Evolutionary conservation across 1,284 basidiomycete species (phyloP).

Genomic region (Peniophora sp.): DNA sequence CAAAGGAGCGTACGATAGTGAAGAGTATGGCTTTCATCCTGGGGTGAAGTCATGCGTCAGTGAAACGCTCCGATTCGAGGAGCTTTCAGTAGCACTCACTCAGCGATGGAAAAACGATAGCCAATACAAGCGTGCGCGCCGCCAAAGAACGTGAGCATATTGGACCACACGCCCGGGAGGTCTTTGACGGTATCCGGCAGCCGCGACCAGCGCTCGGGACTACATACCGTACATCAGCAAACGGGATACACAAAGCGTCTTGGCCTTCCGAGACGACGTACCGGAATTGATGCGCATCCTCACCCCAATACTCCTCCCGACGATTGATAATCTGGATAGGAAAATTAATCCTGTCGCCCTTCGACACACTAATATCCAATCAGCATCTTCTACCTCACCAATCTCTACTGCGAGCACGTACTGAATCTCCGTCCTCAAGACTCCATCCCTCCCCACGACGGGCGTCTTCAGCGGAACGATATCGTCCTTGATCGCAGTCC

Average conservation of each 20-base stretch:
- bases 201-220: slow-evolving; percentile 14
- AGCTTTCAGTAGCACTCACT: slow-evolving; percentile 30
- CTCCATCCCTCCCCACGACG: slow-evolving; percentile 25
- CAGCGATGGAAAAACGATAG: slow-evolving; percentile 60
- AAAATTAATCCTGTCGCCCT: not conserved
- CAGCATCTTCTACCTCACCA: not conserved
- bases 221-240: slow-evolving; percentile 5
- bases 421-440: slow-evolving; percentile 10
- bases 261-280: not conserved
- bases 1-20: slow-evolving; percentile 29
- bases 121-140: slow-evolving; percentile 61
- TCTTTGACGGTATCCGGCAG: slow-evolving; percentile 25
- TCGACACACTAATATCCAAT: not conserved
- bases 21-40: slow-evolving; percentile 38
- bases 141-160: slow-evolving; percentile 53
- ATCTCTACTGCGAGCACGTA: not conserved
- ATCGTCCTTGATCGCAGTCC: slow-evolving; percentile 46
- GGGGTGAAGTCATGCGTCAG: no score
- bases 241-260: not conserved
- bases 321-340: not conserved
- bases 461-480: slow-evolving; percentile 43
- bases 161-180: slow-evolving; percentile 53
- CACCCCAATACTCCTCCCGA: not conserved
- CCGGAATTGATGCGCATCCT: not conserved
- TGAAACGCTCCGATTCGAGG: no score